Evolutionary conservation across 768 basidiomycete genomes (phyloP), one percentile per base, ranked within the genome.

Genomic region (Tephrocybe sp.): DNA sequence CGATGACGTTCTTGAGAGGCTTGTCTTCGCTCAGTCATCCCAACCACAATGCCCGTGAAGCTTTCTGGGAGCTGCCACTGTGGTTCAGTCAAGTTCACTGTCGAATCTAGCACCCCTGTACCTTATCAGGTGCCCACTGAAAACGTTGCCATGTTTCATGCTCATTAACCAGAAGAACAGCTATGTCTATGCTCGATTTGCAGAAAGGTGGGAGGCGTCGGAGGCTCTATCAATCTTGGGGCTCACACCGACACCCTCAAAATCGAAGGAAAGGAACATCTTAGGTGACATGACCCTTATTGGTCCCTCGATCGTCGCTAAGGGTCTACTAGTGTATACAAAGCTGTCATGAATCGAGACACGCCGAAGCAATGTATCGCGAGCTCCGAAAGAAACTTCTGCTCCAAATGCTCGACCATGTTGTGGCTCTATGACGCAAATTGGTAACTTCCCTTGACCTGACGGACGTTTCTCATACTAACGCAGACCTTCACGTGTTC

Each of bases 121-220:
- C 84, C 84, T 6, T 87, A 84, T 60, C 82, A 84, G 70, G 83
- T 82, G 48, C 11, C 4, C n/a, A n/a, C n/a, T n/a, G n/a, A n/a
- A 34, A 8, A 14, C 33, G 14, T 34, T 34, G 33, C 14, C 3
- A 35, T 2, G 33, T 23, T 19, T 14, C 30, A 47, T 11, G 4
- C 10, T 22, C 4, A 6, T 23, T 11, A 12, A 38, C 34, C n/a
- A n/a, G n/a, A n/a, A n/a, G n/a, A n/a, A 41, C 52, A 84, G 79
- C 62, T 86, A 30, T 87, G 85, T 57, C 46, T 80, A 5, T 87
- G 85, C 61, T 85, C 83, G 31, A 85, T 87, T 54, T 87, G 85
- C 60, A 79, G 85, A 51, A 87, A 87, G 63, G 82, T 84, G 9
- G 84, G 84, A 34, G 85, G 85, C 12, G 68, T 68, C 0, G 82